These are phyloP conservation scores for Gryganskiella cystojenkinii DNA, from an alignment of 192 early-diverging fungal genomes.

Conservation along the genomic window DNA sequence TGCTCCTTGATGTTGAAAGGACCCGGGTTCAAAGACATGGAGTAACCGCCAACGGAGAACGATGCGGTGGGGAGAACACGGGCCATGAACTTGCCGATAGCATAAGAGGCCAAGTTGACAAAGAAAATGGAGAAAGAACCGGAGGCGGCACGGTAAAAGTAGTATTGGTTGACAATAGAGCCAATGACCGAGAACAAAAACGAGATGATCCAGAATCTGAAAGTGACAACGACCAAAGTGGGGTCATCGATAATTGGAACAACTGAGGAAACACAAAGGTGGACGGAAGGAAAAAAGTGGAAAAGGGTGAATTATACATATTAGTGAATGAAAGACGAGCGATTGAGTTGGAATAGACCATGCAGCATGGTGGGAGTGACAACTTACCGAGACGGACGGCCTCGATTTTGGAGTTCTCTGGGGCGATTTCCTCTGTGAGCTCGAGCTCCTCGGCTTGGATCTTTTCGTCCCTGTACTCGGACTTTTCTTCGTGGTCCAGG, in stretches of 20 bases:
- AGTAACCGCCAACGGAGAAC: conserved; percentile 4
- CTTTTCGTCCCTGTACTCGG: not conserved
- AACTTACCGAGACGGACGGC: conserved; percentile 43
- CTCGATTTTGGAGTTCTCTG: conserved; percentile 42
- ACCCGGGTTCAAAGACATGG: conserved; percentile 36
- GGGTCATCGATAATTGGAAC: conserved; percentile 46
- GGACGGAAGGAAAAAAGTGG: not conserved
- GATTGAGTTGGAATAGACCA: too few relatives aligned
- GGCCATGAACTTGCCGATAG: conserved; percentile 39
- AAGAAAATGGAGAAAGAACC: conserved; percentile 46
- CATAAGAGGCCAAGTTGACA: conserved; percentile 46
- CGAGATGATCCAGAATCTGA: conserved; percentile 63
- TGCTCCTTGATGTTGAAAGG: conserved; percentile 79
- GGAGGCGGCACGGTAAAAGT: conserved; percentile 48
- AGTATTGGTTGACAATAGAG: conserved; percentile 47
- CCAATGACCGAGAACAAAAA: conserved; percentile 54
- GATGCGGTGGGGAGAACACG: not conserved
- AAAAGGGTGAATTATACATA: too few relatives aligned
- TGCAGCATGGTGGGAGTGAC: too few relatives aligned
- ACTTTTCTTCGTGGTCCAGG: not conserved
- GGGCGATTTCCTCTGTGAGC: not conserved
- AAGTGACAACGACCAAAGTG: conserved; percentile 54
- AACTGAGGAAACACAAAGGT: not conserved
- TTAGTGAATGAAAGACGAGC: too few relatives aligned
- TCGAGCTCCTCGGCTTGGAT: too few relatives aligned